Evolutionary conservation across 1,284 basidiomycete genomes (phyloP), one percentile per base, ranked within the genome.

Genomic region (Sanghuangporus weigelae): DNA sequence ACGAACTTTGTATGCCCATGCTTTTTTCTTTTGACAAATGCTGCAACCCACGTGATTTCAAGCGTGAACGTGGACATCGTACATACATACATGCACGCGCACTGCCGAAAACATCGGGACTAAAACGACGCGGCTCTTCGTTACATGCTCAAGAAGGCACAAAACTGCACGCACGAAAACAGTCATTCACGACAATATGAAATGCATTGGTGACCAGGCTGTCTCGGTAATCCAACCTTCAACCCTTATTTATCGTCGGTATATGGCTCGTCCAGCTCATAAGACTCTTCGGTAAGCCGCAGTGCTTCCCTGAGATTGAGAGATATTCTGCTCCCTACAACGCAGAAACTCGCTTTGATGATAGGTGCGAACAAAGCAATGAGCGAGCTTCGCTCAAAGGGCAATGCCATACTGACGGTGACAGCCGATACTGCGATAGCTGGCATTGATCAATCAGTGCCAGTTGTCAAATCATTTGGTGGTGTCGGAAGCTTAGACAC

Each of bases 281-380:
- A 6, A 12, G 16, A 36, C 31, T 38, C 31, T 7, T 54, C 53
- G 7, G 53, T 54, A 35, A 38, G 16, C n/a, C 53, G 35, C 57
- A 60, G 39, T 7, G 50, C 59, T 16, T 54, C 59, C 16, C 59
- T 19, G 19, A 60, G 50, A 23, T 60, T 60, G 16, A 60, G 48
- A 2, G 50, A 53, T 31, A 60, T 60, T 16, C 59, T 48, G 36
- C 59, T 60, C 7, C 59, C 59, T 36, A 60, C 50, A 31, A 60
- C 44, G 21, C 59, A 60, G 50, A 60, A 60, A 23, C 59, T 60
- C 23, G 59, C 59, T 19, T 54, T 51, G 31, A 60, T 48, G 19
- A 54, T 54, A 39, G 59, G 59, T 16, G 48, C 19, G 59, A 51
- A 54, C 19, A 51, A 36, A n/a, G 48, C 59, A 49, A 54, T 39